A percentile compares a stretch with the other conserved stretches of the same genome.
These are phyloP conservation scores for Phtheirospermum japonicum DNA, from an alignment of 257 asterid species.

Conservation along the genomic window DNA sequence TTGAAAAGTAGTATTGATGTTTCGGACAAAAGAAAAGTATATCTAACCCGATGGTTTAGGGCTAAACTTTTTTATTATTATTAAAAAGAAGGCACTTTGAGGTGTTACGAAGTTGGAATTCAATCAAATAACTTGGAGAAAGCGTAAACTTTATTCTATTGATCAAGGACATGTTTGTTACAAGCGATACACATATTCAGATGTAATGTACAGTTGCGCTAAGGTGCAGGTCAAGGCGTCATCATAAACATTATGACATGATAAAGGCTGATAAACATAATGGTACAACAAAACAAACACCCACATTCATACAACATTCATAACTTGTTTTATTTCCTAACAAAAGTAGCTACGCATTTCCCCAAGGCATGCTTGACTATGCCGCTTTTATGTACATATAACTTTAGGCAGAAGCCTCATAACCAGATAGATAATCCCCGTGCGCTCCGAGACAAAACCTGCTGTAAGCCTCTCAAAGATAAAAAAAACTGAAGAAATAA, in stretches of 20 bases:
- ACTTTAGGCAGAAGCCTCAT: constrained; percentile 17
- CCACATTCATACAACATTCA: constrained; percentile 19
- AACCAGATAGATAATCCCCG: constrained; percentile 5
- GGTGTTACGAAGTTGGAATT: background rate
- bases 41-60: too few relatives aligned
- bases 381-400: constrained; percentile 29
- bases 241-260: background rate
- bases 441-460: constrained; percentile 11
- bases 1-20: too few relatives aligned
- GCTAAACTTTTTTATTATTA: too few relatives aligned
- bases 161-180: constrained; percentile 7
- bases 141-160: background rate
- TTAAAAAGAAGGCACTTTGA: too few relatives aligned
- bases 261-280: constrained; percentile 2
- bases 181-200: constrained; percentile 4
- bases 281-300: constrained; percentile 21
- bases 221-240: constrained; percentile 10
- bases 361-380: constrained; percentile 13
- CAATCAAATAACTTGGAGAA: background rate
- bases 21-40: too few relatives aligned
- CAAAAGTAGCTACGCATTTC: constrained; percentile 19
- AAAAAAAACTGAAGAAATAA: background rate
- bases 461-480: constrained; percentile 21
- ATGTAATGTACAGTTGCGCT: background rate
- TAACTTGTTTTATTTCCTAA: constrained; percentile 25